Percentiles rank a stretch among this genome's conserved stretches.
Evolutionary conservation across 306 rosid genomes (phyloP).

Genomic region (Lagenaria siceraria): DNA sequence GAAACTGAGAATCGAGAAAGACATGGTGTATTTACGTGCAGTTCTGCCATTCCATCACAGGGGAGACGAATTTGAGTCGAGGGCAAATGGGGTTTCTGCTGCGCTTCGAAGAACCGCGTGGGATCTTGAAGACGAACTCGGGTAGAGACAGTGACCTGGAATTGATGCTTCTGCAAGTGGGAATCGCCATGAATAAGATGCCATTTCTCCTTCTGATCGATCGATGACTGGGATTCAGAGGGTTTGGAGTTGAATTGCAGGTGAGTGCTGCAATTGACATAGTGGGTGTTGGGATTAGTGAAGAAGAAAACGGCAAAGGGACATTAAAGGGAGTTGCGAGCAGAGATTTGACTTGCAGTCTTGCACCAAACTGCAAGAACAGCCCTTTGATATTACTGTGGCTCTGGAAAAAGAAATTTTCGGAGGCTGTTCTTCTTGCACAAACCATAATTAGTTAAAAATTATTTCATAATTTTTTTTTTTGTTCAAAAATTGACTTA

Average conservation of each 20-base stretch:
- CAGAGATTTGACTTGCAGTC: background rate
- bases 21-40: conserved; percentile 42
- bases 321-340: background rate
- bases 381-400: background rate
- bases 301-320: background rate
- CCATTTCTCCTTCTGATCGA: conserved; percentile 10
- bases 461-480: too few species aligned
- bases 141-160: conserved; percentile 21
- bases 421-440: too few species aligned
- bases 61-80: conserved; percentile 30
- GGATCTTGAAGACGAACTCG: conserved; percentile 24
- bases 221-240: conserved; percentile 4
- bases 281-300: background rate
- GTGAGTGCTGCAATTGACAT: conserved; percentile 30
- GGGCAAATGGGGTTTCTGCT: conserved; percentile 18
- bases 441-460: too few species aligned
- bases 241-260: conserved; percentile 13
- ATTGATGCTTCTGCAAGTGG: conserved; percentile 21
- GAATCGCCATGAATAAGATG: conserved; percentile 13
- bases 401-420: too few species aligned
- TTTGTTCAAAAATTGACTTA: too few species aligned
- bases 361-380: background rate
- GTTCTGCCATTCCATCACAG: conserved; percentile 97
- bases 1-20: background rate
- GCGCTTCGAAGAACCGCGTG: conserved; percentile 18